Evolutionary conservation across 352 stramenopile genomes (phyloP), one percentile per base, ranked within the genome.

Genomic region (Pythium insidiosum): DNA sequence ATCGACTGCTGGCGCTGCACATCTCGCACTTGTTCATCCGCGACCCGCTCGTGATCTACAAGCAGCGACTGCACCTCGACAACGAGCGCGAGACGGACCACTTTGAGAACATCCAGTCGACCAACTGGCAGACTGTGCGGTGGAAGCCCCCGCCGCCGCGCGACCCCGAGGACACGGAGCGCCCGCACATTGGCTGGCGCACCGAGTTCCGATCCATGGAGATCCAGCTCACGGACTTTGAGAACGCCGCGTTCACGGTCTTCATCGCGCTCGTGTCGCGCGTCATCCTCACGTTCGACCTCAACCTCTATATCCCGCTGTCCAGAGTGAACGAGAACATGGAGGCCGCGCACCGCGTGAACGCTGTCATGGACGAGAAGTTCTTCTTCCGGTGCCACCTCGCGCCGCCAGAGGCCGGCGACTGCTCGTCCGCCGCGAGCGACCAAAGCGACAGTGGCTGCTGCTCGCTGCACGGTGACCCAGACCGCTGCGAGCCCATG

Each of bases 101-200:
- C 63, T 99, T 98, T 65, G 95, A 99, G 68, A 99, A 97, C 63
- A 98, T 99, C 52, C 97, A 99, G 79, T 98, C 88, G 58, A 99
- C 96, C 19, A 99, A 99, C 63, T 99, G 97, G 97, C 96, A 99
- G 80, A 98, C 92, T n/a, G 95, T 99, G 47, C 90, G 97, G 36
- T 99, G 97, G 97, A 99, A 99, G 79, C 97, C 97, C 31, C 97
- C 97, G 35, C 96, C 96, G 41, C 88, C 90, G 26, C 64, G 61
- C 35, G 45, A 30, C 22, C 54, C 68, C 12, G 60, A 57, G 26
- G 60, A 38, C 10, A 38, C 41, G 1, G 35, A 48, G 16, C 50
- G 58, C 29, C 63, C 70, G 34, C 69, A 92, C 61, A 86, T 94
- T 44, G 82, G 82, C 38, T 94, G 82, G 82, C 82, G 82, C 18